A percentile compares a stretch with the other conserved stretches of the same genome.
These are phyloP conservation scores for Tothia fuscella DNA, from an alignment of 2,329 filamentous ascomycete species.

Conservation along the genomic window DNA sequence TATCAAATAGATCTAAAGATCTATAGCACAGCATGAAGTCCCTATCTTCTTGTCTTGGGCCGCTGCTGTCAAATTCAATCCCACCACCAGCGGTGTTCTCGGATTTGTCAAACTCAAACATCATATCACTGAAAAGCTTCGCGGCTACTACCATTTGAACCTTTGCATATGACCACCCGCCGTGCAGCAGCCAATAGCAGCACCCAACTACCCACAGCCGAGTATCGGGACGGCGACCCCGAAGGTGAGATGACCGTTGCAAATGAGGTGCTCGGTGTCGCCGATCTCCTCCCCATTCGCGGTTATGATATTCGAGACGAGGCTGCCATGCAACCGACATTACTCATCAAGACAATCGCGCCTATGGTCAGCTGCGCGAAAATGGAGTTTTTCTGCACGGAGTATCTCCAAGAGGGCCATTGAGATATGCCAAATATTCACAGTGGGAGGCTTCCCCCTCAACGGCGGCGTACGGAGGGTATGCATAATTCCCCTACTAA, in stretches of 20 bases:
- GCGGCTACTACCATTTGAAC: no score
- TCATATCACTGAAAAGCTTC: no score
- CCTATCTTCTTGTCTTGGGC: no score
- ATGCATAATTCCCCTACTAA: slow-evolving; percentile 24
- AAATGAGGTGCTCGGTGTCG: slow-evolving; percentile 84
- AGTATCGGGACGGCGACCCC: no score
- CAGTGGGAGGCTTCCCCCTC: slow-evolving; percentile 78
- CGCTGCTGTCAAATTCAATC: no score
- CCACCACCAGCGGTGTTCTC: no score
- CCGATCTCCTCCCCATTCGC: slow-evolving; percentile 73
- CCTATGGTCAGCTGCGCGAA: slow-evolving; percentile 91
- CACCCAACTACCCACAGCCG: no score
- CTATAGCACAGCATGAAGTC: no score
- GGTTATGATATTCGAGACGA: slow-evolving; percentile 85
- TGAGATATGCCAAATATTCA: slow-evolving; percentile 92
- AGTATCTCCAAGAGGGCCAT: slow-evolving; percentile 85
- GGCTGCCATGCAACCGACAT: slow-evolving; percentile 73
- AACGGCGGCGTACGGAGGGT: slow-evolving; percentile 58
- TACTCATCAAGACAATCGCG: slow-evolving; percentile 96
- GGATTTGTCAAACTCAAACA: no score
- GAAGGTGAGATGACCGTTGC: slow-evolving; percentile 90
- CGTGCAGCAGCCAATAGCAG: no score
- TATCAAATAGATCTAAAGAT: no score
- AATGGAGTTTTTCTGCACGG: slow-evolving; percentile 86
- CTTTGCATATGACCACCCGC: no score